Evolutionary conservation across 805 yeast genomes (phyloP).

Genomic region (Kazachstania africana): DNA sequence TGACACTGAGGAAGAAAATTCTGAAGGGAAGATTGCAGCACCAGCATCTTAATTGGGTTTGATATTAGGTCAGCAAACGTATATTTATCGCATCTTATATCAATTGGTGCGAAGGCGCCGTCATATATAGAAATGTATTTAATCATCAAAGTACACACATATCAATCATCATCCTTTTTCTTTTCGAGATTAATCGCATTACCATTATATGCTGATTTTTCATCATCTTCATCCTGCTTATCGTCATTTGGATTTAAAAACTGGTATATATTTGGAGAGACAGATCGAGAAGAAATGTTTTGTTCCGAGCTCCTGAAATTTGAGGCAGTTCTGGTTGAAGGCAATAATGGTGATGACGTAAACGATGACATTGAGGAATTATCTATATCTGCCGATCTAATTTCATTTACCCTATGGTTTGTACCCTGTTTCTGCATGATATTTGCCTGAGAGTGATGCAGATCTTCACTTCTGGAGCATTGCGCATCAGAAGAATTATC

Average conservation of each 20-base stretch:
- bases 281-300: slow-evolving; percentile 20
- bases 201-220: slow-evolving; percentile 44
- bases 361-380: neutral
- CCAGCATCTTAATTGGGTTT: too few relatives aligned
- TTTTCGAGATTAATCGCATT: slow-evolving; percentile 39
- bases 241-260: slow-evolving; percentile 17
- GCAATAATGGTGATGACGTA: neutral
- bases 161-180: too few relatives aligned
- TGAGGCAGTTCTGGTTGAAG: neutral
- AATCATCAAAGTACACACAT: too few relatives aligned
- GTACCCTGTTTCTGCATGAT: neutral
- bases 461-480: too few relatives aligned
- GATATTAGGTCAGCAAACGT: too few relatives aligned
- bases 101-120: too few relatives aligned
- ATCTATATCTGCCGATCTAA: neutral
- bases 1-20: too few relatives aligned
- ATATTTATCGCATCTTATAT: too few relatives aligned
- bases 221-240: slow-evolving; percentile 23
- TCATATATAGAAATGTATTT: too few relatives aligned
- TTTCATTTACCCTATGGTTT: neutral
- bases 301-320: slow-evolving; percentile 8
- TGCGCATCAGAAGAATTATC: slow-evolving; percentile 12
- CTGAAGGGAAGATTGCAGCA: too few relatives aligned
- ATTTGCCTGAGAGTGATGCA: too few relatives aligned
- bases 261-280: slow-evolving; percentile 23